phyloP scores from a whole-genome alignment of 2,329 filamentous ascomycete genomes.

The Paecilomyces fulvus region DNA sequence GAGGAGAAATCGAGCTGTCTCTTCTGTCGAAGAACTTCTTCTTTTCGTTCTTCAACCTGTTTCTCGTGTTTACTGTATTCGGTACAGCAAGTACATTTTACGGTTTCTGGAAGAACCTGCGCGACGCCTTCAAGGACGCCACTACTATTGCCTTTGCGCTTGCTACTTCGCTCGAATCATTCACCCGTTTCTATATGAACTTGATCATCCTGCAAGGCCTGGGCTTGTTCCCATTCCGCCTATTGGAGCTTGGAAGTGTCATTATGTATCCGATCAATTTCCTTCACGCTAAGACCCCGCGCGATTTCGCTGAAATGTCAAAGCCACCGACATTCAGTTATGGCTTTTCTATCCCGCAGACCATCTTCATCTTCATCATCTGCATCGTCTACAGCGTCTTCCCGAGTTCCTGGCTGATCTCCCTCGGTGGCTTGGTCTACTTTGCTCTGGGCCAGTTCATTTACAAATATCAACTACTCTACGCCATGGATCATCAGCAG shows the following conservation, averaged over 20 bases:
- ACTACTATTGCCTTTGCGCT: constrained; percentile 67
- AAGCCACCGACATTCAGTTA: constrained; percentile 87
- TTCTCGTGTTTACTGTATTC: constrained; percentile 85
- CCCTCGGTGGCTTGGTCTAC: constrained; percentile 66
- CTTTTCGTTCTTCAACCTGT: constrained; percentile 99
- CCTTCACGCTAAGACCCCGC: constrained; percentile 73
- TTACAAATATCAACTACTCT: constrained; percentile 95
- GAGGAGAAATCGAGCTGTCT: constrained; percentile 87
- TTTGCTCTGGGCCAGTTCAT: constrained; percentile 65
- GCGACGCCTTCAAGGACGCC: constrained; percentile 68
- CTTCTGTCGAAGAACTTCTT: constrained; percentile 98
- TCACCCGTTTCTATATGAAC: constrained; percentile 83
- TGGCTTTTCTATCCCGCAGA: constrained; percentile 89
- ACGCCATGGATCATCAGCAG: constrained; percentile 93
- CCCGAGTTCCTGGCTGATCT: constrained; percentile 67
- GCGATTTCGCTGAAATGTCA: constrained; percentile 76
- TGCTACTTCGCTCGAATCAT: constrained; percentile 62
- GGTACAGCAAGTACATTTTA: constrained; percentile 71
- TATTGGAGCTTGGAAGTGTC: constrained; percentile 83
- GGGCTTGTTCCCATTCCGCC: constrained; percentile 85
- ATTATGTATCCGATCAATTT: constrained; percentile 72
- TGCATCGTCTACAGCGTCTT: constrained; percentile 92
- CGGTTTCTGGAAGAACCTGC: constrained; percentile 54
- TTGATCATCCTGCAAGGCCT: constrained; percentile 89
- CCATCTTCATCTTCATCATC: constrained; percentile 86